Conservation (phyloP, 2,329 filamentous ascomycete genomes). For the Berkeleyomyces rouxiae region DNA sequence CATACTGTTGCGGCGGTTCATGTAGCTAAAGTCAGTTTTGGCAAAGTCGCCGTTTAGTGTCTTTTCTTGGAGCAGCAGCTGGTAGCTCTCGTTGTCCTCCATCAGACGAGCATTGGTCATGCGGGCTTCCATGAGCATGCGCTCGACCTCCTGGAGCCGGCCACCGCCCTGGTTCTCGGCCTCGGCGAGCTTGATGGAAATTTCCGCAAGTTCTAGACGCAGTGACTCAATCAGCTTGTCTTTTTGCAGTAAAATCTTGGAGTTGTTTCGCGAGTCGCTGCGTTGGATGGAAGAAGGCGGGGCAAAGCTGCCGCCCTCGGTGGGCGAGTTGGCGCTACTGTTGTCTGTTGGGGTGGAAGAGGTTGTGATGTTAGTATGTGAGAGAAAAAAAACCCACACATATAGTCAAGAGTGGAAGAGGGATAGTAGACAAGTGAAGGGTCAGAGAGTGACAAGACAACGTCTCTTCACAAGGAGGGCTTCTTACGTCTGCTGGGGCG, state of each 20-base stretch:
- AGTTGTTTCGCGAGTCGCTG: conserved; percentile 78
- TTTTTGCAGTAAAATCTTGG: conserved; percentile 81
- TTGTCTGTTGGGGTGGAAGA: conserved; percentile 23
- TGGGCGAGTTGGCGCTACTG: conserved; percentile 37
- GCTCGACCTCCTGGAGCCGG: conserved; percentile 76
- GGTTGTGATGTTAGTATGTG: background rate
- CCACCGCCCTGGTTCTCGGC: conserved; percentile 86
- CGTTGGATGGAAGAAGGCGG: conserved; percentile 70
- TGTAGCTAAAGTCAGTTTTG: conserved; percentile 64
- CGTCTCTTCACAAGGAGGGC: conserved; percentile 36
- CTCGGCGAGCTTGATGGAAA: conserved; percentile 88
- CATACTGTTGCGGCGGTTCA: conserved; percentile 8
- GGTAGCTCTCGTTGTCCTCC: conserved; percentile 98
- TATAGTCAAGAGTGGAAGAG: conserved; percentile 21
- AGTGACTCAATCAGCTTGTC: conserved; percentile 91
- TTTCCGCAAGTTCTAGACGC: conserved; percentile 79
- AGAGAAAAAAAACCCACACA: background rate
- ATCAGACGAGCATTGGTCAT: conserved; percentile 92
- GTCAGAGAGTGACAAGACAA: conserved; percentile 22
- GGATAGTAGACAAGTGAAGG: conserved; percentile 4
- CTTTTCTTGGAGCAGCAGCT: conserved; percentile 83
- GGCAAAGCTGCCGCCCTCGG: conserved; percentile 62
- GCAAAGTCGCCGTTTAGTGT: conserved; percentile 88
- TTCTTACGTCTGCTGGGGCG: conserved; percentile 13
- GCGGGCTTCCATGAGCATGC: conserved; percentile 73